Percentiles rank a stretch among this genome's conserved stretches.
Conservation (phyloP, 1,139 yeast species). For the Candida anutae region DNA sequence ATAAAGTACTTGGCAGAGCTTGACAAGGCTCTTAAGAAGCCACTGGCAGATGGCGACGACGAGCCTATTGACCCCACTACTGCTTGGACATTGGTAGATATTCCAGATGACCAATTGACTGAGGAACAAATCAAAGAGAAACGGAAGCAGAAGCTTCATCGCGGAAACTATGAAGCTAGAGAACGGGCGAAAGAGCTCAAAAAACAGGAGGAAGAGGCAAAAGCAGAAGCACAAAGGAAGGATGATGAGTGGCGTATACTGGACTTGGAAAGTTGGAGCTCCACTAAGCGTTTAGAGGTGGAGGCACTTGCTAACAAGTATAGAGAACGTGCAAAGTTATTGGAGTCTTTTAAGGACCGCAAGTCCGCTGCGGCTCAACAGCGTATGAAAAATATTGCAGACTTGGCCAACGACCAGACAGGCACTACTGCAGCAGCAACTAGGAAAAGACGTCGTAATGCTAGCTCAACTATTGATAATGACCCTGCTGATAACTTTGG, state of each 20-base stretch:
- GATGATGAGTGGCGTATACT: constrained; percentile 73
- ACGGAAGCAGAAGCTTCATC: constrained; percentile 70
- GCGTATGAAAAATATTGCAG: constrained; percentile 87
- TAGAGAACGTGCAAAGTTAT: constrained; percentile 62
- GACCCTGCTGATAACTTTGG: constrained; percentile 95
- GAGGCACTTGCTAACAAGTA: constrained; percentile 47
- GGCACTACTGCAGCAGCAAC: constrained; percentile 32
- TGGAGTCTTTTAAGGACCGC: constrained; percentile 77
- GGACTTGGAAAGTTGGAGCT: constrained; percentile 76
- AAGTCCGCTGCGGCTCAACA: constrained; percentile 88
- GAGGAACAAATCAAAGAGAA: constrained; percentile 84
- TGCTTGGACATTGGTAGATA: constrained; percentile 70
- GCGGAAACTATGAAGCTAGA: constrained; percentile 86
- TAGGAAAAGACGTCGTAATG: constrained; percentile 46
- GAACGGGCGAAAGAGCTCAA: constrained; percentile 77
- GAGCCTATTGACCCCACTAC: constrained; percentile 41
- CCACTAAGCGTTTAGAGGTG: constrained; percentile 56
- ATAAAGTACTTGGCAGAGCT: constrained; percentile 58
- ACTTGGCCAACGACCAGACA: constrained; percentile 68
- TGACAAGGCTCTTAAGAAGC: constrained; percentile 57
- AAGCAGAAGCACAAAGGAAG: constrained; percentile 44
- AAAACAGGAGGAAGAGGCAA: constrained; percentile 44
- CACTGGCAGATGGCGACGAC: constrained; percentile 44
- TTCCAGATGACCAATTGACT: constrained; percentile 74
- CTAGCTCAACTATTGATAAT: constrained; percentile 64